Conservation (phyloP, 139 green algal species). For the Tetraselmis striata region DNA sequence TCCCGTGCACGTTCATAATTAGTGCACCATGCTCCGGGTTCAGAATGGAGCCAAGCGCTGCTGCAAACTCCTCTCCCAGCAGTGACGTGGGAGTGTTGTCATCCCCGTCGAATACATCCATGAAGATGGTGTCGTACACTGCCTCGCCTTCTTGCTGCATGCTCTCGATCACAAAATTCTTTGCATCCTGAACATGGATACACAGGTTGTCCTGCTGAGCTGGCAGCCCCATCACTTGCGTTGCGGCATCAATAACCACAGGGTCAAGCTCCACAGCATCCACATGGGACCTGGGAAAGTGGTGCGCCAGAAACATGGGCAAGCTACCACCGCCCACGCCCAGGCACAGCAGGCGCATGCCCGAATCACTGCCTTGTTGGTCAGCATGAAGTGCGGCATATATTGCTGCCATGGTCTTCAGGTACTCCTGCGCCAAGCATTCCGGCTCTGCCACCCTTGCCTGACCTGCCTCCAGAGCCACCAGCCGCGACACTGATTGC, state of each 20-base stretch:
- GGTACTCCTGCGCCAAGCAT: constrained; percentile 49
- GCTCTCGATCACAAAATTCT: neutral
- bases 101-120: constrained; percentile 52
- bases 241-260: constrained; percentile 38
- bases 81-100: constrained; percentile 36
- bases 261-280: constrained; percentile 53
- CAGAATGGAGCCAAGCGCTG: constrained; percentile 17
- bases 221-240: constrained; percentile 38
- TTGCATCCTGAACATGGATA: neutral
- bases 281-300: constrained; percentile 30
- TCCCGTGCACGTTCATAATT: constrained; percentile 38
- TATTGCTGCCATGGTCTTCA: constrained; percentile 42
- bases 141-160: neutral
- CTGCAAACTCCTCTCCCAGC: constrained; percentile 23
- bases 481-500: constrained; percentile 37
- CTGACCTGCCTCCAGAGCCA: constrained; percentile 8
- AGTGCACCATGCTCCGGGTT: constrained; percentile 41
- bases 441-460: constrained; percentile 15
- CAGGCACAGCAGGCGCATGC: constrained; percentile 35
- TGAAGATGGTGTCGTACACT: constrained; percentile 38
- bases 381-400: constrained; percentile 9
- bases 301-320: constrained; percentile 45
- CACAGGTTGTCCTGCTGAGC: constrained; percentile 16
- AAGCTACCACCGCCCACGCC: constrained; percentile 52
- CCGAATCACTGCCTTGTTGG: neutral